Evolutionary conservation across 2,329 filamentous ascomycete genomes (phyloP).

Genomic region (Thielaviopsis euricoi): DNA sequence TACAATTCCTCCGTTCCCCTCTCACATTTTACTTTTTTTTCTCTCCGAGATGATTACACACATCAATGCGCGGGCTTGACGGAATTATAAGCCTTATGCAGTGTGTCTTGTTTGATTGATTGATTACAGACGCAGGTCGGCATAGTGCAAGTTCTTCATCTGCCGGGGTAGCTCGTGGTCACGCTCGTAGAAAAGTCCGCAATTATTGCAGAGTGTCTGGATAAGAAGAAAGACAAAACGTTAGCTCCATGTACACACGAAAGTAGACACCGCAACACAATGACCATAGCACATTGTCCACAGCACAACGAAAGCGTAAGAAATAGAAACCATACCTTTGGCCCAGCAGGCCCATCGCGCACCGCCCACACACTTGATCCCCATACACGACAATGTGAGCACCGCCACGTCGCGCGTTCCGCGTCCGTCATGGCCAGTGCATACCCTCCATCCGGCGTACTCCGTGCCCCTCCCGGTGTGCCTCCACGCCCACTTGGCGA

Average conservation of each 20-base stretch:
- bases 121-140: constrained; percentile 17
- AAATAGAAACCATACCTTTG: constrained; percentile 46
- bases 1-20: too few species aligned
- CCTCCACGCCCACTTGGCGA: constrained; percentile 54
- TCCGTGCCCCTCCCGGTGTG: constrained; percentile 48
- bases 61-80: too few species aligned
- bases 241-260: constrained; percentile 13
- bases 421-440: constrained; percentile 56
- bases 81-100: too few species aligned
- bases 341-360: constrained; percentile 71
- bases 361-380: constrained; percentile 90
- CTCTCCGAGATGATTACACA: too few species aligned
- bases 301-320: constrained; percentile 11
- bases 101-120: neutral
- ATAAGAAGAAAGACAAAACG: constrained; percentile 2
- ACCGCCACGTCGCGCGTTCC: constrained; percentile 75
- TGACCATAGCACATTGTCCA: constrained; percentile 7
- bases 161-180: constrained; percentile 59
- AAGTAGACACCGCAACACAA: too few species aligned
- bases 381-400: constrained; percentile 73
- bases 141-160: constrained; percentile 24
- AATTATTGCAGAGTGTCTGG: constrained; percentile 82
- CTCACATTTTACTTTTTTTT: too few species aligned
- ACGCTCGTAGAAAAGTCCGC: constrained; percentile 75
- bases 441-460: constrained; percentile 67